Evolutionary conservation across 208 protist species (phyloP).

Genomic region (Naegleria gruberi): DNA sequence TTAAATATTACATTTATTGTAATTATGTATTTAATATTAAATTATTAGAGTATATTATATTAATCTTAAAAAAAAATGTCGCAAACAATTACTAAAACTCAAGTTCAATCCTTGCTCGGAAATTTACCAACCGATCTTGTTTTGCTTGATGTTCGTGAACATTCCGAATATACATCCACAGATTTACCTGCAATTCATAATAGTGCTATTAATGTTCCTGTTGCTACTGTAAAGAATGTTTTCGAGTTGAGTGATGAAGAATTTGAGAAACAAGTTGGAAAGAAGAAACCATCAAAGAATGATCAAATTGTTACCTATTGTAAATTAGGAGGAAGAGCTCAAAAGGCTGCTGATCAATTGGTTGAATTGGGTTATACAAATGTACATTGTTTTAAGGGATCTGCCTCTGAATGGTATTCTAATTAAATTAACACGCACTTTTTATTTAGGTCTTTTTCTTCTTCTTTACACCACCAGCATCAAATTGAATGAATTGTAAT

Average conservation of each 20-base stretch:
- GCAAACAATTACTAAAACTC: background rate
- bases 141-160: background rate
- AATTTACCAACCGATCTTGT: background rate
- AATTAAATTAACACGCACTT: background rate
- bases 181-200: background rate
- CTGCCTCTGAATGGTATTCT: background rate
- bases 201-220: background rate
- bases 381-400: background rate
- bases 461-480: background rate
- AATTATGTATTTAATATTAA: too few relatives aligned
- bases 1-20: too few relatives aligned
- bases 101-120: background rate
- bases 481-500: slow-evolving; percentile 25
- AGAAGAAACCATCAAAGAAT: background rate
- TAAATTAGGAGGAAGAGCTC: background rate
- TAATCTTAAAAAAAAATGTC: background rate
- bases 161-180: background rate
- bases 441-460: slow-evolving; percentile 4
- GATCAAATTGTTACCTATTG: background rate
- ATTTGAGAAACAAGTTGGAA: background rate
- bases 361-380: background rate
- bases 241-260: background rate
- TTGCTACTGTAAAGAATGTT: background rate
- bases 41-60: too few relatives aligned
- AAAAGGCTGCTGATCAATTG: background rate